Conservation (phyloP, 2,329 filamentous ascomycete species). For the Rhinocladiella mackenziei region DNA sequence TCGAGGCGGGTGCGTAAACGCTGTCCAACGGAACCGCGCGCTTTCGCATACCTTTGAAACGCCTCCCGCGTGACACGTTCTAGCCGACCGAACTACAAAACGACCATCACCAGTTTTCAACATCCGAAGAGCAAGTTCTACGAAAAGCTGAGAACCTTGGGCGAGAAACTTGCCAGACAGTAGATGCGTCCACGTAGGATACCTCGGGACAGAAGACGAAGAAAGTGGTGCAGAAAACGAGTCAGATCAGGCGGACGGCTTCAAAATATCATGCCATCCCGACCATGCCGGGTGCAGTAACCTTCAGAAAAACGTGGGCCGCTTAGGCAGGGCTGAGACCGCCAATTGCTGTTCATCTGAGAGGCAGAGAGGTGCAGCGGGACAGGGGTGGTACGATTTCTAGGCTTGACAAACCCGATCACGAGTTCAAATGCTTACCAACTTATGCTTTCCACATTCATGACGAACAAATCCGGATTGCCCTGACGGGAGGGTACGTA, state of each 20-base stretch:
- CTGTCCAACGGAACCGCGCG: slow-evolving; percentile 19
- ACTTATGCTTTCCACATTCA: slow-evolving; percentile 5
- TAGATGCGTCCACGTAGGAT: slow-evolving; percentile 1
- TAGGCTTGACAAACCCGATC: slow-evolving; percentile 11
- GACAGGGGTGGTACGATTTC: slow-evolving; percentile 5
- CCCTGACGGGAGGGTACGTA: too few species aligned
- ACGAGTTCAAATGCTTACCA: slow-evolving; percentile 22
- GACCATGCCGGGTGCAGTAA: slow-evolving; percentile 5
- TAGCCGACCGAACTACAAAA: slow-evolving; percentile 13
- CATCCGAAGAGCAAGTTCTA: slow-evolving; percentile 1
- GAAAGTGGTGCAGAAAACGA: not conserved
- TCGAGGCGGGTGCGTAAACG: slow-evolving; percentile 1
- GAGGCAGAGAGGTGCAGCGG: slow-evolving; percentile 7
- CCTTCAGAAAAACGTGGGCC: slow-evolving; percentile 5
- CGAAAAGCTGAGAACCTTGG: not conserved
- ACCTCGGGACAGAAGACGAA: not conserved
- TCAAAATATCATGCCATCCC: slow-evolving; percentile 1
- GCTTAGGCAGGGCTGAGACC: slow-evolving; percentile 6
- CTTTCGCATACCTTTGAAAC: slow-evolving; percentile 17
- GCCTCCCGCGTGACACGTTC: slow-evolving; percentile 17
- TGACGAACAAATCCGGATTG: not conserved
- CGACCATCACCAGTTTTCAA: slow-evolving; percentile 10
- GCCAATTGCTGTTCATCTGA: slow-evolving; percentile 16
- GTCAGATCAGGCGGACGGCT: not conserved
- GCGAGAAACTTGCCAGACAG: slow-evolving; percentile 4